Evolutionary conservation across 768 basidiomycete genomes (phyloP), one percentile per base, ranked within the genome.

Genomic region (Tricholoma hemisulphureum): DNA sequence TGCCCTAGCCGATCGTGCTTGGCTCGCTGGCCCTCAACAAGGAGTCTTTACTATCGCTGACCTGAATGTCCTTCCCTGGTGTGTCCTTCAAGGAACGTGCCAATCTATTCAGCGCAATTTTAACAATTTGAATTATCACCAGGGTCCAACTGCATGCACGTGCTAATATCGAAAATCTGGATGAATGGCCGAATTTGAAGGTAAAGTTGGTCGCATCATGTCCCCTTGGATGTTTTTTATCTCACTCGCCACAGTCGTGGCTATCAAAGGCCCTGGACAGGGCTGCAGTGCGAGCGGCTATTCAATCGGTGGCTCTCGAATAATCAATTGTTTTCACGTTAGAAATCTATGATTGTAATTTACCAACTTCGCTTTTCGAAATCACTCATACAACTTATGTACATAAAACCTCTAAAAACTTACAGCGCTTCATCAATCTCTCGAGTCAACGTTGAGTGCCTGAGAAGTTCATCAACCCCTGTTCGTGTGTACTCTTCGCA

Each of bases 41-140:
- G 90, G 89, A 23, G 85, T 82, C 63, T 83, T 80, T 67, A 84
- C 79, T 37, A 71, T 94, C 48, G 93, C 89, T 6, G 91, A 92
- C 64, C 73, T 89, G 56, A 93, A 91, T 57, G 77, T 78, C 3
- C 66, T 82, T 55, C 77, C 88, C 4, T 91, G 88, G 89, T 86
- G 60, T 57, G 70, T 58, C 18, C 32, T 35, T 6, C 9, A 14
- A 5, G 0, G 4, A 18, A n/a, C n/a, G n/a, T n/a, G n/a, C 49
- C 18, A 13, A 14, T 57, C 37, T 24, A 29, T 20, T 14, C 11
- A 24, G 13, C 55, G 10, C 3, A 13, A 3, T n/a, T 28, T 23
- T 51, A 18, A 9, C 18, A 21, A 11, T 0, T 9, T 46, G 31
- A 13, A 48, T 26, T 28, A 16, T 57, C 50, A 6, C 2, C 35